Evolutionary conservation across 2,329 filamentous ascomycete species (phyloP), one percentile per base, ranked within the genome.

Genomic region (Eutypella sp.): DNA sequence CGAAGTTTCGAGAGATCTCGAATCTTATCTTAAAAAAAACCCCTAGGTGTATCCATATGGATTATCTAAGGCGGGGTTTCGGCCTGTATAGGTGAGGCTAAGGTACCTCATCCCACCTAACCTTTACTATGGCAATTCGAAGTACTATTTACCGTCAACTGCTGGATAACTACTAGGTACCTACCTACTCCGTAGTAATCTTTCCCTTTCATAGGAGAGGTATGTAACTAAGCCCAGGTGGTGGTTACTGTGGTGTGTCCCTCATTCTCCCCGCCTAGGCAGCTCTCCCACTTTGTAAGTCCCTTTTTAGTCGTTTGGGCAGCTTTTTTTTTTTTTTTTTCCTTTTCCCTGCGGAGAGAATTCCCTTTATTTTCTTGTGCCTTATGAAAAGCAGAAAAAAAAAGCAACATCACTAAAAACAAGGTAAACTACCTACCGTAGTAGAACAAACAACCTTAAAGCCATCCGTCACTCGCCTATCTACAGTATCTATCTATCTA

Each of bases 1-100:
- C 36, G 36, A 39, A 39, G 36, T 24, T 39, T 39, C 36, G 36
- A 39, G n/a, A n/a, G 20, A 39, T 39, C 20, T 24, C n/a, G 36
- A 39, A 24, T 39, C 15, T 11, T 10, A 39, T 16, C n/a, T n/a
- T n/a, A 23, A 22, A 10, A 15, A 5, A 39, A 19, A 20, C 36
- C 36, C 19, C 19, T 10, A 23, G 5, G 19, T 11, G 36, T 39
- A 20, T n/a, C n/a, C n/a, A n/a, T n/a, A n/a, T n/a, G n/a, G n/a
- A n/a, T n/a, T 7, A n/a, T 10, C 36, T 39, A 39, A 22, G n/a
- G 36, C 15, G 19, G 36, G 36, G 11, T 13, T 11, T 15, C n/a
- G 19, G 36, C 11, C 13, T 2, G 31, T 16, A 33, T 2, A 39
- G 36, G 36, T 39, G 20, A 39, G 36, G 36, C 36, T 39, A 22